Base-by-base conservation (phyloP, 2,329 filamentous ascomycete genomes). In the Curvularia lunata region DNA sequence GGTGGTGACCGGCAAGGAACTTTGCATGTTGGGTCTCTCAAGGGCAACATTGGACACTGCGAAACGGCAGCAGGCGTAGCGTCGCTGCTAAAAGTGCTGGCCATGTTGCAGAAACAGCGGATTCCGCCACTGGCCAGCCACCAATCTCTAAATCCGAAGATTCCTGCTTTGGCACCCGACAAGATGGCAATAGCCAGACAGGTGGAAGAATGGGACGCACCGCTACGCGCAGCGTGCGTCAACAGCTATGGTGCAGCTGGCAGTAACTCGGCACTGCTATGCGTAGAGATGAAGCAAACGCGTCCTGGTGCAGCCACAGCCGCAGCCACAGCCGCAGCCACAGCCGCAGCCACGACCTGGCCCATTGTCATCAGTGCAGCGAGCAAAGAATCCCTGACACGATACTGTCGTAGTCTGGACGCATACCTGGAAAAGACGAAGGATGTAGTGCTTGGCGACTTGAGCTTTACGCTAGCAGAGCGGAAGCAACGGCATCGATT, bases 191-290 rank as follows among this genome's bases (percentile, higher is more conserved):
- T 66, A 3, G 13, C 59, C 13, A 57, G 23, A 21, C 40, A 8
- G 1, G 19, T 52, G 10, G 23, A 46, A 16, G 16, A 18, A 10
- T 66, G 61, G 63, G 47, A 57, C 21, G 48, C 38, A 25, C 48
- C 51, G 1, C 21, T 54, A 2, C 62, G 70, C 13, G 56, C 66
- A 10, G 73, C 74, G 1, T 52, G 75, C 2, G 42, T 79, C 7
- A 79, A 78, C 57, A 79, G 75, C 56, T 79, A 75, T 40, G 76
- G 77, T 27, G 76, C 76, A 69, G 54, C 60, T 4, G 69, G 69
- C 5, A 62, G 52, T 23, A 71, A 71, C 27, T 45, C 61, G 5
- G 50, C 62, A 4, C 27, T 66, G 5, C 25, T 66, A 9, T 55
- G 65, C 64, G 3, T 51, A 6, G 55, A 58, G 37, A 53, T 52